These are phyloP conservation scores for Entomortierella beljakovae DNA, from an alignment of 192 early-diverging fungal genomes.

Conservation along the genomic window DNA sequence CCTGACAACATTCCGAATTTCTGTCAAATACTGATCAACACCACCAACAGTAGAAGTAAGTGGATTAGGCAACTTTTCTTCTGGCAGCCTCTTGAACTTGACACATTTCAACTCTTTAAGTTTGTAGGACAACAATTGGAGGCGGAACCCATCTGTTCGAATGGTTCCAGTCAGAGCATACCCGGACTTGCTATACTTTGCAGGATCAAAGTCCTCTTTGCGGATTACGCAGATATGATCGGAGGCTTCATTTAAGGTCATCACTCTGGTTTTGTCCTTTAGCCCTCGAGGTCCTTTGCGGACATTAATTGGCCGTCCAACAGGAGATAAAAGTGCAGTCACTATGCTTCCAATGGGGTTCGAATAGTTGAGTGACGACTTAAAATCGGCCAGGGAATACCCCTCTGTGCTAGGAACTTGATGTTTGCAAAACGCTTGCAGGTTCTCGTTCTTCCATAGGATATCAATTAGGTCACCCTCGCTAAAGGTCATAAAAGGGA, in stretches of 20 bases:
- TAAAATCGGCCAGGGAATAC: too few species aligned
- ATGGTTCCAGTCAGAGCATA: conserved; percentile 12
- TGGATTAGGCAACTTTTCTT: background rate
- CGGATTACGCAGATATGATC: background rate
- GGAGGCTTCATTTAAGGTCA: background rate
- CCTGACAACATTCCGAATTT: conserved; percentile 9
- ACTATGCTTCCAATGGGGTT: too few species aligned
- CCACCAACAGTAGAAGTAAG: background rate
- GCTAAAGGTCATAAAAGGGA: too few species aligned
- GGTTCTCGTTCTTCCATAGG: too few species aligned
- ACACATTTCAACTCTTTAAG: conserved; percentile 3
- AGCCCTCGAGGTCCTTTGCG: background rate
- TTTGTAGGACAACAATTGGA: conserved; percentile 18
- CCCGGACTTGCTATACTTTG: background rate
- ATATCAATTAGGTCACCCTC: too few species aligned
- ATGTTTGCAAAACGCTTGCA: too few species aligned
- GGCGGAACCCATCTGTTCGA: conserved; percentile 8
- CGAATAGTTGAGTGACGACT: too few species aligned
- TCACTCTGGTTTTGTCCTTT: background rate
- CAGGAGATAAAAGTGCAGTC: background rate
- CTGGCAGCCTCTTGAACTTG: background rate
- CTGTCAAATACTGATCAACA: background rate
- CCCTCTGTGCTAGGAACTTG: too few species aligned
- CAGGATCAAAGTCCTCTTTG: background rate
- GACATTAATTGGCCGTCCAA: background rate